Evolutionary conservation across 257 asterid genomes (phyloP).

Genomic region (Nicotiana attenuata): DNA sequence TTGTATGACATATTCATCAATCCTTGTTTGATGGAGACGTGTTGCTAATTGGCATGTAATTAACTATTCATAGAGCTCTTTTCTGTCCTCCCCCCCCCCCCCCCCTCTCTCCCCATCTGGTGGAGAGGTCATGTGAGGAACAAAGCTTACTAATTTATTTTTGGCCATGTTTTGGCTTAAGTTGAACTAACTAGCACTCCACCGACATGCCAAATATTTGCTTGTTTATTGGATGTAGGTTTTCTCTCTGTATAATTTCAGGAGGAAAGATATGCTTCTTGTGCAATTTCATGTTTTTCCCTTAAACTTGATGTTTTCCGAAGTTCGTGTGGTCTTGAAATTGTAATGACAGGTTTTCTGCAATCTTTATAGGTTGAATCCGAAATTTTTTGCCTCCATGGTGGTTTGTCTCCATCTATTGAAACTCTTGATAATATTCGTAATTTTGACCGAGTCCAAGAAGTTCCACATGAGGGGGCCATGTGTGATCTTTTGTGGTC

Average conservation of each 20-base stretch:
- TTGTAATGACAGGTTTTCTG: not conserved
- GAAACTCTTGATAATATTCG: slow-evolving; percentile 73
- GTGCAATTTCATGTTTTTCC: not conserved
- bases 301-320: no score
- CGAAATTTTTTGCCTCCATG: slow-evolving; percentile 80
- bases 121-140: not conserved
- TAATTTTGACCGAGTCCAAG: slow-evolving; percentile 79
- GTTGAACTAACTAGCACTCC: not conserved
- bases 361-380: slow-evolving; percentile 60
- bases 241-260: not conserved
- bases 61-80: not conserved
- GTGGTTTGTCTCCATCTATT: slow-evolving; percentile 76
- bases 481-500: slow-evolving; percentile 94
- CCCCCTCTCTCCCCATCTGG: not conserved
- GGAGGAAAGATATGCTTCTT: not conserved
- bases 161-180: not conserved
- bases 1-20: not conserved
- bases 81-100: not conserved
- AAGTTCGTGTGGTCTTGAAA: not conserved
- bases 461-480: slow-evolving; percentile 85
- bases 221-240: not conserved
- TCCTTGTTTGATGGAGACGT: not conserved
- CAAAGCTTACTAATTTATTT: not conserved
- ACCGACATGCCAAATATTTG: not conserved
- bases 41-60: not conserved